Evolutionary conservation across 495 filamentous ascomycete species (phyloP).

Genomic region (Penicillium paxilli): DNA sequence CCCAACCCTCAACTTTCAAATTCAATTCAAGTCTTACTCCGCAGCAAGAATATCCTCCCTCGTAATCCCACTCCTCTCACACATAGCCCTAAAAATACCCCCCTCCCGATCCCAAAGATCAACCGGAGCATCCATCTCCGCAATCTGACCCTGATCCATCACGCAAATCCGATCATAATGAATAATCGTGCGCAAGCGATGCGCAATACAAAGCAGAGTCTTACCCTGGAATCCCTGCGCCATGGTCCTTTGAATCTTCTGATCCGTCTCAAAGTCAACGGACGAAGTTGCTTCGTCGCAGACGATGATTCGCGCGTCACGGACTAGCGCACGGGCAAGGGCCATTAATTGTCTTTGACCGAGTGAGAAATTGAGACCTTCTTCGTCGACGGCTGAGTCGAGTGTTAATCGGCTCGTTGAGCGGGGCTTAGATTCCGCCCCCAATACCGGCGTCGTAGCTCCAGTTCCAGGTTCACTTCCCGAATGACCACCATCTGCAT

Average conservation of each 20-base stretch:
- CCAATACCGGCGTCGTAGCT: slow-evolving; percentile 10
- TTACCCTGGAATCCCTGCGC: slow-evolving; percentile 81
- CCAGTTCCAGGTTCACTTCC: slow-evolving; percentile 20
- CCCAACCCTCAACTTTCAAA: not conserved
- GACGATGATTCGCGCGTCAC: slow-evolving; percentile 86
- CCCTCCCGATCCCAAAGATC: slow-evolving; percentile 64
- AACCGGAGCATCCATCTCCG: slow-evolving; percentile 78
- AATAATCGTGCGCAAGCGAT: slow-evolving; percentile 86
- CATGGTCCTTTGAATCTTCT: slow-evolving; percentile 92
- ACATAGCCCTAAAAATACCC: slow-evolving; percentile 89
- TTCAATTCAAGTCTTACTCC: no score
- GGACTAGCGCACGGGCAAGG: slow-evolving; percentile 83
- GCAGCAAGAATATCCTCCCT: slow-evolving; percentile 57
- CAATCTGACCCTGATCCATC: slow-evolving; percentile 86
- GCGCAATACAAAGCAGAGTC: slow-evolving; percentile 94
- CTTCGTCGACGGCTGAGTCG: slow-evolving; percentile 84
- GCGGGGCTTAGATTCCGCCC: slow-evolving; percentile 14
- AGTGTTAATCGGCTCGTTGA: slow-evolving; percentile 65
- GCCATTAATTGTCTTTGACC: slow-evolving; percentile 97
- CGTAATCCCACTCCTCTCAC: slow-evolving; percentile 82
- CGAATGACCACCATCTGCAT: slow-evolving; percentile 14
- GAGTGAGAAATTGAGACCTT: slow-evolving; percentile 94
- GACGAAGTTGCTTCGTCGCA: slow-evolving; percentile 93
- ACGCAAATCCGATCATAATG: slow-evolving; percentile 95
- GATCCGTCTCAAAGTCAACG: slow-evolving; percentile 95